A percentile compares a stretch with the other conserved stretches of the same genome.
These are phyloP conservation scores for Aspergillus leporis DNA, from an alignment of 495 filamentous ascomycete genomes.

Conservation along the genomic window DNA sequence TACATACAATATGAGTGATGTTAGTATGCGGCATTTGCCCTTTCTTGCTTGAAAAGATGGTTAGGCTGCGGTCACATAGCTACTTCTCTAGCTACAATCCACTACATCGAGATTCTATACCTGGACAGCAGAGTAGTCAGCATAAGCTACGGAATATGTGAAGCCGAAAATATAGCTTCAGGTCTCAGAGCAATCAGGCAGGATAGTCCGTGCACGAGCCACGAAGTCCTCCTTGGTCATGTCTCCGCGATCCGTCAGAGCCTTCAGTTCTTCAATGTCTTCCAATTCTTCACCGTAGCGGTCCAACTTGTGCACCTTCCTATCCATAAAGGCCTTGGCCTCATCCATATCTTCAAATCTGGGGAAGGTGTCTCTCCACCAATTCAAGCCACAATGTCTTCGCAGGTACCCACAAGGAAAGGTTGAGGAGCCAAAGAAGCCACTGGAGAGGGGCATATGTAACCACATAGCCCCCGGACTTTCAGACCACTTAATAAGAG, in stretches of 20 bases:
- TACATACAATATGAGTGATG: too few species aligned
- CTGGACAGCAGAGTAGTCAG: too few species aligned
- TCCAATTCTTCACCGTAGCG: constrained; percentile 33
- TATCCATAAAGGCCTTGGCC: constrained; percentile 19
- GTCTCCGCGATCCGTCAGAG: constrained; percentile 25
- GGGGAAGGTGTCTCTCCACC: constrained; percentile 31
- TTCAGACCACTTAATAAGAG: constrained; percentile 31
- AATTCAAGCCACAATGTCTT: constrained; percentile 25
- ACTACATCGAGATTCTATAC: too few species aligned
- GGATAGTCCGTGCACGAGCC: too few species aligned
- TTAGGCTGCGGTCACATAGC: too few species aligned
- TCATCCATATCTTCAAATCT: constrained; percentile 20
- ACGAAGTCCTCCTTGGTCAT: constrained; percentile 34
- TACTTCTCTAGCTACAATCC: too few species aligned
- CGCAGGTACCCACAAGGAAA: constrained; percentile 34
- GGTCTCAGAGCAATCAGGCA: too few species aligned
- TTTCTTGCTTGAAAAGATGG: too few species aligned
- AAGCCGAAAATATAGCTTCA: too few species aligned
- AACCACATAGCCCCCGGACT: constrained; percentile 36
- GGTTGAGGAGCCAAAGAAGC: constrained; percentile 30
- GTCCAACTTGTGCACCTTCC: constrained; percentile 25
- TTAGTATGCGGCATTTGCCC: too few species aligned
- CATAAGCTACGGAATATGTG: too few species aligned
- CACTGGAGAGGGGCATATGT: constrained; percentile 33
- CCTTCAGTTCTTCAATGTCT: constrained; percentile 27